Conservation (phyloP, 192 early-diverging fungal species). For the Coemansia sp. region DNA sequence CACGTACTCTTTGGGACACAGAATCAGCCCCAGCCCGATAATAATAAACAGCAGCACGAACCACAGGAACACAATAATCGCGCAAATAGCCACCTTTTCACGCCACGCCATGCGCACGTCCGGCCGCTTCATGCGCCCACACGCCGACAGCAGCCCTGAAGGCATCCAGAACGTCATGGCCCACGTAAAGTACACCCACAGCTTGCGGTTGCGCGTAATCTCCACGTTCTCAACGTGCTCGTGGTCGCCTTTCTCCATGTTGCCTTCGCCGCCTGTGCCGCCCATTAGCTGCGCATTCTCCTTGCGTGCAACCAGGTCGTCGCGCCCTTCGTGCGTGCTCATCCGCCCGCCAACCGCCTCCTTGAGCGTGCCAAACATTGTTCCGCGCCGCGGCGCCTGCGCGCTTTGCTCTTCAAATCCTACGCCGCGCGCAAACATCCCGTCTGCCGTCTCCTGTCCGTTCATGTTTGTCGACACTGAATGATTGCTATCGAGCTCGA, state of each 20-base stretch:
- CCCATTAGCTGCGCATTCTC: slow-evolving; percentile 15
- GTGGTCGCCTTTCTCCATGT: slow-evolving; percentile 36
- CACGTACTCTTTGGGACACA: slow-evolving; percentile 72
- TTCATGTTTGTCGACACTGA: slow-evolving; percentile 22
- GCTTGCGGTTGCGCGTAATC: slow-evolving; percentile 27
- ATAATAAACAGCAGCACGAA: slow-evolving; percentile 83
- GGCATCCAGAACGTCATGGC: slow-evolving; percentile 48
- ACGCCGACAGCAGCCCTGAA: slow-evolving; percentile 36
- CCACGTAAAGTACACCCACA: slow-evolving; percentile 44
- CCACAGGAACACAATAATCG: slow-evolving; percentile 83
- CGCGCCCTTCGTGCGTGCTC: slow-evolving; percentile 19
- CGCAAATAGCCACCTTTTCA: slow-evolving; percentile 86
- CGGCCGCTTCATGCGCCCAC: slow-evolving; percentile 74
- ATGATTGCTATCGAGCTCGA: slow-evolving; percentile 25
- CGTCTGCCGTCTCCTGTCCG: slow-evolving; percentile 8
- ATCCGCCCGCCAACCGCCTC: slow-evolving; percentile 15
- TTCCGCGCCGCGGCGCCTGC: slow-evolving; percentile 4
- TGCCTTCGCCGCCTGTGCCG: slow-evolving; percentile 48
- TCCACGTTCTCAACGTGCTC: slow-evolving; percentile 45
- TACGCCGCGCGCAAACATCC: slow-evolving; percentile 40
- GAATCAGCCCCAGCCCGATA: slow-evolving; percentile 68
- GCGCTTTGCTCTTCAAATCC: slow-evolving; percentile 35
- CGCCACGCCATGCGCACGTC: slow-evolving; percentile 97
- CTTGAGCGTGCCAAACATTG: slow-evolving; percentile 32
- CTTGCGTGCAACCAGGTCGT: slow-evolving; percentile 24